Evolutionary conservation across 2,329 filamentous ascomycete species (phyloP).

Genomic region (Stemphylium lycopersici): DNA sequence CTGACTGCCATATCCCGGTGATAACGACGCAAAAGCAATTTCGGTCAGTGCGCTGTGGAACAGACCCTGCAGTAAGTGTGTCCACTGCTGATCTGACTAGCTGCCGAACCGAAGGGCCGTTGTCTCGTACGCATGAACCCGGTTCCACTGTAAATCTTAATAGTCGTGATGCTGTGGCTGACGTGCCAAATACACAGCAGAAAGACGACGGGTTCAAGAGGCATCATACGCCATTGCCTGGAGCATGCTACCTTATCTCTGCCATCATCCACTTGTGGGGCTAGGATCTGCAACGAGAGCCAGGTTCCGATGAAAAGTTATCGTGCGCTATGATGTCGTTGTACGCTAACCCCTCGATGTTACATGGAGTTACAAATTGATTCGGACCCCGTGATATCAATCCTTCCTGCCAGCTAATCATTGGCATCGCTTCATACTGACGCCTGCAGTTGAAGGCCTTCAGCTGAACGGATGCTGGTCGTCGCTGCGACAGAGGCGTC

Average conservation of each 20-base stretch:
- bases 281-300: background rate
- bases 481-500: background rate
- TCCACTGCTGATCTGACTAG: slow-evolving; percentile 16
- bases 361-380: background rate
- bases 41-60: slow-evolving; percentile 2
- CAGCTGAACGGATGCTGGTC: slow-evolving; percentile 2
- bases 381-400: background rate
- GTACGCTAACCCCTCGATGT: background rate
- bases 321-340: background rate
- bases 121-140: slow-evolving; percentile 19
- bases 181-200: background rate
- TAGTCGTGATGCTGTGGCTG: slow-evolving; percentile 1
- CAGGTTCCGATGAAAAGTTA: background rate
- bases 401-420: background rate
- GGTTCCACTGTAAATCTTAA: slow-evolving; percentile 9
- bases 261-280: background rate
- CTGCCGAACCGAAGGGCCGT: slow-evolving; percentile 11
- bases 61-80: slow-evolving; percentile 16
- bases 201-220: too few relatives aligned
- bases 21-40: background rate
- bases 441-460: background rate
- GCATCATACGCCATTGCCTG: too few relatives aligned
- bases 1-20: slow-evolving; percentile 6
- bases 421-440: background rate
- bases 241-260: background rate